These are phyloP conservation scores for Lachnellula subtilissima DNA, from an alignment of 2,329 filamentous ascomycete genomes.

Conservation along the genomic window DNA sequence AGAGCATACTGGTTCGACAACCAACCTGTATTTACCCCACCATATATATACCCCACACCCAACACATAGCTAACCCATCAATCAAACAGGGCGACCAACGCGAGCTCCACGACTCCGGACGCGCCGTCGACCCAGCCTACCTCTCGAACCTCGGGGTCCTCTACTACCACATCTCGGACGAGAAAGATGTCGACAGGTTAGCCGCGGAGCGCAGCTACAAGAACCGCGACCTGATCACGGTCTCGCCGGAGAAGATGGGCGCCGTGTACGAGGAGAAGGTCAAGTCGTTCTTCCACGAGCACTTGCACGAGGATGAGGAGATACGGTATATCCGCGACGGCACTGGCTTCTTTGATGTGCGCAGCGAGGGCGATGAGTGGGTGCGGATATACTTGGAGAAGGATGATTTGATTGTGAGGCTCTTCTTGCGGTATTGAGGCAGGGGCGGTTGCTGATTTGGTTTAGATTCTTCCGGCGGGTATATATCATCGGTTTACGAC, in stretches of 20 bases:
- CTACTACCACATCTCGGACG: conserved; percentile 63
- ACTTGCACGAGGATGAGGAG: conserved; percentile 97
- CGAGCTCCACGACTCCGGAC: conserved; percentile 80
- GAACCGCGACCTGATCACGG: conserved; percentile 89
- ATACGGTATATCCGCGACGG: conserved; percentile 91
- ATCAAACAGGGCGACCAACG: conserved; percentile 80
- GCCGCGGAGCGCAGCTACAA: conserved; percentile 76
- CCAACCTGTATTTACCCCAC: conserved; percentile 42
- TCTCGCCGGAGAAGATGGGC: conserved; percentile 82
- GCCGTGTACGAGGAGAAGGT: conserved; percentile 89
- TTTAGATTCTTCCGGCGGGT: conserved; percentile 74
- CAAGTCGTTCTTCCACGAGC: conserved; percentile 88
- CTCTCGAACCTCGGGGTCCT: conserved; percentile 74
- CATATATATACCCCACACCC: conserved; percentile 1
- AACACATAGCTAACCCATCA: conserved; percentile 10
- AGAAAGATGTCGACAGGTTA: conserved; percentile 67
- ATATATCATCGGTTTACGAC: conserved; percentile 99
- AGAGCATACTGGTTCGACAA: conserved; percentile 70
- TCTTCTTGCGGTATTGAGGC: neutral
- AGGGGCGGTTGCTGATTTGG: conserved; percentile 10
- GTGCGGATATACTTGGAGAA: conserved; percentile 80
- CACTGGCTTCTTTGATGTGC: conserved; percentile 87
- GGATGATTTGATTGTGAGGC: conserved; percentile 66
- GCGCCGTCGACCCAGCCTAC: conserved; percentile 56
- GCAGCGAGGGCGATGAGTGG: conserved; percentile 80